Evolutionary conservation across 2,329 filamentous ascomycete genomes (phyloP).

Genomic region (Phialophora macrospora): DNA sequence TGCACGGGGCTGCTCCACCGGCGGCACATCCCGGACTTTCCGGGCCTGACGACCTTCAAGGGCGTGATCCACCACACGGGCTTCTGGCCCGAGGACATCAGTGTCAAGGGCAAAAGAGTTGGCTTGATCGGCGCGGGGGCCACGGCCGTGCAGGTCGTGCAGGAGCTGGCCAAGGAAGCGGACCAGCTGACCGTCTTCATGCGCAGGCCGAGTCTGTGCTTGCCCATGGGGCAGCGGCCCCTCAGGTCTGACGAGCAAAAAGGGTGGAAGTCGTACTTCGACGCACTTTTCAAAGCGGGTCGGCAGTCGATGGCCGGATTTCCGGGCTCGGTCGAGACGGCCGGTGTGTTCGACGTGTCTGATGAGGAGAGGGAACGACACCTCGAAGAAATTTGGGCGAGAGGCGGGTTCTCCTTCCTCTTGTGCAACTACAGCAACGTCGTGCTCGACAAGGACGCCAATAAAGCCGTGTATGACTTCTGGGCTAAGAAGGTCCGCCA

Average conservation of each 20-base stretch:
- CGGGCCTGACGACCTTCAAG: slow-evolving; percentile 63
- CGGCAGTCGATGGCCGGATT: slow-evolving; percentile 63
- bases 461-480: slow-evolving; percentile 60
- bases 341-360: slow-evolving; percentile 40
- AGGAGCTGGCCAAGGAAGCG: slow-evolving; percentile 62
- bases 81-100: slow-evolving; percentile 63
- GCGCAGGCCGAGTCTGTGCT: slow-evolving; percentile 67
- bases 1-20: slow-evolving; percentile 47
- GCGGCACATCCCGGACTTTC: slow-evolving; percentile 65
- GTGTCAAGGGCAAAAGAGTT: slow-evolving; percentile 63
- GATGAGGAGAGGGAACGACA: slow-evolving; percentile 47
- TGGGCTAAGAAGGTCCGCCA: slow-evolving; percentile 59
- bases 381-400: slow-evolving; percentile 56
- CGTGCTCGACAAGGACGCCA: slow-evolving; percentile 54
- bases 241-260: slow-evolving; percentile 59
- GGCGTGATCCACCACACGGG: slow-evolving; percentile 65
- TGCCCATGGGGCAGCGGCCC: slow-evolving; percentile 63
- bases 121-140: slow-evolving; percentile 69
- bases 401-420: slow-evolving; percentile 62
- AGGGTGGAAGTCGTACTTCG: slow-evolving; percentile 52
- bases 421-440: slow-evolving; percentile 59
- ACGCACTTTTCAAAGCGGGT: slow-evolving; percentile 60
- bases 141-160: slow-evolving; percentile 67
- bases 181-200: slow-evolving; percentile 60
- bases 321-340: slow-evolving; percentile 59